Evolutionary conservation across 2,329 filamentous ascomycete species (phyloP).

Genomic region (Penicillium verrucosum): DNA sequence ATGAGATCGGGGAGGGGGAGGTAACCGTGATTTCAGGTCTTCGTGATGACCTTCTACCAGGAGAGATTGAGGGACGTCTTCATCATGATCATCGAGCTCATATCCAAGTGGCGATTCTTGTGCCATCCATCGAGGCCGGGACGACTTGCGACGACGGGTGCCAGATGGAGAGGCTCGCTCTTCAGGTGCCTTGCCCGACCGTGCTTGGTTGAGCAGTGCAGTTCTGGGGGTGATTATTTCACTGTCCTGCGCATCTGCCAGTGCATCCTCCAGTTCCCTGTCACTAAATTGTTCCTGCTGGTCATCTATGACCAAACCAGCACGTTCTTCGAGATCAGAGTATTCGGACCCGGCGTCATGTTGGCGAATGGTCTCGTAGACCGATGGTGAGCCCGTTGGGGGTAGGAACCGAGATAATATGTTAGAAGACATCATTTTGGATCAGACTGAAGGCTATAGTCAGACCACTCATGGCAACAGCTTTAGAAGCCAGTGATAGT

Average conservation of each 20-base stretch:
- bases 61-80: constrained; percentile 63
- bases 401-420: constrained; percentile 46
- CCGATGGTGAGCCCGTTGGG: constrained; percentile 48
- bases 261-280: constrained; percentile 55
- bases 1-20: constrained; percentile 32
- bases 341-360: constrained; percentile 46
- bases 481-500: constrained; percentile 4
- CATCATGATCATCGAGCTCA: constrained; percentile 54
- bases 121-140: constrained; percentile 33
- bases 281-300: constrained; percentile 52
- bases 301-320: constrained; percentile 49
- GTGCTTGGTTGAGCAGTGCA: constrained; percentile 36
- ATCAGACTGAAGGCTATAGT: constrained; percentile 7
- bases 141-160: constrained; percentile 27
- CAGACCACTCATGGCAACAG: constrained; percentile 15
- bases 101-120: constrained; percentile 30
- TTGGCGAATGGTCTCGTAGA: constrained; percentile 48
- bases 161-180: constrained; percentile 17
- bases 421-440: constrained; percentile 44
- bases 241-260: constrained; percentile 51
- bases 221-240: constrained; percentile 47
- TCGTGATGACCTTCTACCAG: constrained; percentile 54
- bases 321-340: constrained; percentile 47
- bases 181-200: constrained; percentile 21
- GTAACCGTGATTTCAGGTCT: constrained; percentile 38